Conservation (phyloP, 1,139 yeast genomes). For the Nakaseomyces glabratus region DNA sequence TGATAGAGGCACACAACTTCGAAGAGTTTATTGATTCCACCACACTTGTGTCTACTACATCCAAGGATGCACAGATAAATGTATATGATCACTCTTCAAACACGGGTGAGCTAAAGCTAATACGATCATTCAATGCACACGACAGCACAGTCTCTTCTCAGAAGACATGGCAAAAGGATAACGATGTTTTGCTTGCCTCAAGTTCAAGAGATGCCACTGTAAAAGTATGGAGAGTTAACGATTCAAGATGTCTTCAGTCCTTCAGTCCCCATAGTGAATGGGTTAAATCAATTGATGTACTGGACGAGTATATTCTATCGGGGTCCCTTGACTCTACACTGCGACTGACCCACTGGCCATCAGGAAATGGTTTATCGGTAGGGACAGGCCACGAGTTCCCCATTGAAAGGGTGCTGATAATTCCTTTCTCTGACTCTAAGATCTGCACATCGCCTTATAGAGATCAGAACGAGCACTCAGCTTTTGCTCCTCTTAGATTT, state of each 20-base stretch:
- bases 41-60: constrained; percentile 15
- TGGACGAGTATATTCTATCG: constrained; percentile 51
- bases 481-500: constrained; percentile 40
- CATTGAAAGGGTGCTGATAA: constrained; percentile 61
- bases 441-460: constrained; percentile 13
- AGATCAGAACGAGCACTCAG: constrained; percentile 13
- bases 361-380: constrained; percentile 61
- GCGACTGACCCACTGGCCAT: constrained; percentile 51
- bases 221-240: constrained; percentile 65
- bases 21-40: constrained; percentile 22
- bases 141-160: constrained; percentile 76
- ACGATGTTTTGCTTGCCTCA: constrained; percentile 39
- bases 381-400: constrained; percentile 79
- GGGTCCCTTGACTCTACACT: constrained; percentile 79
- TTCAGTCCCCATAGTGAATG: constrained; percentile 81
- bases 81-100: constrained; percentile 32
- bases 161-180: constrained; percentile 32
- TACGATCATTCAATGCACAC: constrained; percentile 74
- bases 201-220: constrained; percentile 72
- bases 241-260: constrained; percentile 60
- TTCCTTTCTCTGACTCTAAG: constrained; percentile 37
- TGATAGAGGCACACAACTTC: constrained; percentile 23
- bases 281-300: constrained; percentile 62
- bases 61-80: constrained; percentile 55
- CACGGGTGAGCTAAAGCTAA: constrained; percentile 41